Conservation (phyloP, 331 rosid genomes). For the Rosa hybrid region DNA sequence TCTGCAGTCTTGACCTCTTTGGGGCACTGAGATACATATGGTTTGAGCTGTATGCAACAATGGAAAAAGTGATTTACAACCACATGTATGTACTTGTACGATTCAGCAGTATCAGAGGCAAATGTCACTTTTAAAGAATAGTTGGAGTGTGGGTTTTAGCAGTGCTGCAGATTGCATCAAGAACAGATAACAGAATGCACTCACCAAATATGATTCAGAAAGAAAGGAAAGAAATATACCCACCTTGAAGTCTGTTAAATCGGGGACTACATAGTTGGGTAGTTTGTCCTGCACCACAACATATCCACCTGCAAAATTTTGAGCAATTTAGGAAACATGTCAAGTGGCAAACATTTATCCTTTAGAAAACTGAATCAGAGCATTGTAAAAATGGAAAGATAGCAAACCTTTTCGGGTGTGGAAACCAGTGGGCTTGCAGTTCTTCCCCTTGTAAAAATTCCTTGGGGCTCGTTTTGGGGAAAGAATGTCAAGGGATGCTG, state of each 20-base stretch:
- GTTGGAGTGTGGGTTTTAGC: neutral
- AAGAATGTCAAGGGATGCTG: conserved; percentile 67
- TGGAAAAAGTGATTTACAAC: conserved; percentile 22
- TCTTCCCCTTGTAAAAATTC: conserved; percentile 79
- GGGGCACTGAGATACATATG: conserved; percentile 76
- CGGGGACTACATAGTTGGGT: conserved; percentile 76
- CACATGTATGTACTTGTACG: neutral
- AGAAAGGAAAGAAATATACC: neutral
- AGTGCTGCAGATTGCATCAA: neutral
- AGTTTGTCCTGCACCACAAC: conserved; percentile 63
- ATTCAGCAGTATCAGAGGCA: neutral
- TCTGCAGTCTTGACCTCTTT: conserved; percentile 39
- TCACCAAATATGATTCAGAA: neutral
- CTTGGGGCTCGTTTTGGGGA: conserved; percentile 82
- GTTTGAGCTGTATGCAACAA: conserved; percentile 54
- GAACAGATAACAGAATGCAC: neutral
- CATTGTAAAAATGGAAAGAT: neutral
- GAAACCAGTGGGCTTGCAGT: conserved; percentile 92
- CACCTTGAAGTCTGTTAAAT: conserved; percentile 78
- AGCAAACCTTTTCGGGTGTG: conserved; percentile 75
- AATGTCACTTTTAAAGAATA: neutral
- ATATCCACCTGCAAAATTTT: conserved; percentile 61
- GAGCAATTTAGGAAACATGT: neutral
- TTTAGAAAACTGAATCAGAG: neutral
- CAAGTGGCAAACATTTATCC: neutral